These are phyloP conservation scores for Fraxinus albicans DNA, from an alignment of 305 asterid species.

Conservation along the genomic window DNA sequence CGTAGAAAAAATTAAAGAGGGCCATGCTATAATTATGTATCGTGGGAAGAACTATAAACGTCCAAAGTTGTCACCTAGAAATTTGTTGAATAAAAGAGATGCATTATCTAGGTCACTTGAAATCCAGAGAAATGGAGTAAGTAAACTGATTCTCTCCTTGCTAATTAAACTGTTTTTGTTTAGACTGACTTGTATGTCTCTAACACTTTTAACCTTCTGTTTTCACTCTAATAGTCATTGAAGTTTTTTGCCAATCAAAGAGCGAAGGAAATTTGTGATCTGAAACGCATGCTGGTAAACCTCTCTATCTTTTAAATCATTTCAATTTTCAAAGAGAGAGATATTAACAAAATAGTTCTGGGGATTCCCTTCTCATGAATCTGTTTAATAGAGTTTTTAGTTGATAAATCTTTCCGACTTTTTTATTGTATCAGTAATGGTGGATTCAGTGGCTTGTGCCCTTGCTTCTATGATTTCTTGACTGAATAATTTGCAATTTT, in stretches of 20 bases:
- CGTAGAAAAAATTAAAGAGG: constrained; percentile 77
- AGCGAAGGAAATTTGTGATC: constrained; percentile 53
- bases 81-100: constrained; percentile 70
- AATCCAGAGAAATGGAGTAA: constrained; percentile 90
- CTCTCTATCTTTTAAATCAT: constrained; percentile 9
- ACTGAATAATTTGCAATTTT: constrained; percentile 16
- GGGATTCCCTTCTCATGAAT: constrained; percentile 6
- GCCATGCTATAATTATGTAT: constrained; percentile 83
- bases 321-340: background rate
- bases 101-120: constrained; percentile 81
- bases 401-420: background rate
- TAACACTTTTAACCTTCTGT: constrained; percentile 15
- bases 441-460: constrained; percentile 7
- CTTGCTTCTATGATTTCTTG: constrained; percentile 10
- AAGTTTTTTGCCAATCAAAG: constrained; percentile 73
- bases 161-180: constrained; percentile 6
- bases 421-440: constrained; percentile 2
- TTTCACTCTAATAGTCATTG: constrained; percentile 52
- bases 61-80: constrained; percentile 45
- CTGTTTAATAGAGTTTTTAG: constrained; percentile 12
- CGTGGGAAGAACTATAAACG: constrained; percentile 95
- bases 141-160: constrained; percentile 28
- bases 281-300: constrained; percentile 64
- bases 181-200: background rate
- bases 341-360: background rate